phyloP scores from a whole-genome alignment of 2,329 filamentous ascomycete genomes.

The Camptophora hylomeconis region DNA sequence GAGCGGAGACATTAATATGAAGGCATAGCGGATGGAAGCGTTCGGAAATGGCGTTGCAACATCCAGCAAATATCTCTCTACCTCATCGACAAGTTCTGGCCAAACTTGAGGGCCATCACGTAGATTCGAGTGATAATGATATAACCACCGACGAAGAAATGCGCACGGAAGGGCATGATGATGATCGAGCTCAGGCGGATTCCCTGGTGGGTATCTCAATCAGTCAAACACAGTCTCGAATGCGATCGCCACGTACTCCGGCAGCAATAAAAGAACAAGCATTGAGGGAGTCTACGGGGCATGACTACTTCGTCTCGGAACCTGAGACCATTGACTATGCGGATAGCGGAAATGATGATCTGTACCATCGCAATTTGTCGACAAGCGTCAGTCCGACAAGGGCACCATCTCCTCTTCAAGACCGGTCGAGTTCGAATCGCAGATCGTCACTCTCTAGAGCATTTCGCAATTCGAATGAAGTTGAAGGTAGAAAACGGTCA shows the following conservation, averaged over 20 bases:
- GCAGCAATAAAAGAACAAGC: conserved; percentile 46
- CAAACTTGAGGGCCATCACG: conserved; percentile 3
- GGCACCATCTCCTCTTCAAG: no score
- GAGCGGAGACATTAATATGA: no score
- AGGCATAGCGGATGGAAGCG: no score
- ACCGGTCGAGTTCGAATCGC: no score
- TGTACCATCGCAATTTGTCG: not conserved
- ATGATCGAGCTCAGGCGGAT: conserved; percentile 13
- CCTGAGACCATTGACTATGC: not conserved
- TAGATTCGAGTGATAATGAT: conserved; percentile 2
- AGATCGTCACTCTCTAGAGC: conserved; percentile 6
- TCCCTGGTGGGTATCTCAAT: conserved; percentile 47
- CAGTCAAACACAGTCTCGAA: conserved; percentile 40
- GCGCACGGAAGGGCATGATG: no score
- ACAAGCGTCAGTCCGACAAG: no score
- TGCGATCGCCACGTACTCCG: conserved; percentile 44
- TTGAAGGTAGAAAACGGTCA: conserved; percentile 6
- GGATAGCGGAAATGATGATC: no score
- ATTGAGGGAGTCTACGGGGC: conserved; percentile 33
- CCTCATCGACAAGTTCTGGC: conserved; percentile 4
- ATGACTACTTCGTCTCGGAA: conserved; percentile 30
- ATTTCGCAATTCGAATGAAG: conserved; percentile 4
- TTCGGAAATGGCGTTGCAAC: no score
- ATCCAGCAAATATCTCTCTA: no score
- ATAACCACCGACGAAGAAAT: conserved; percentile 2